Base-by-base conservation (phyloP, 352 stramenopile genomes). In the Phytophthora podocarpi region DNA sequence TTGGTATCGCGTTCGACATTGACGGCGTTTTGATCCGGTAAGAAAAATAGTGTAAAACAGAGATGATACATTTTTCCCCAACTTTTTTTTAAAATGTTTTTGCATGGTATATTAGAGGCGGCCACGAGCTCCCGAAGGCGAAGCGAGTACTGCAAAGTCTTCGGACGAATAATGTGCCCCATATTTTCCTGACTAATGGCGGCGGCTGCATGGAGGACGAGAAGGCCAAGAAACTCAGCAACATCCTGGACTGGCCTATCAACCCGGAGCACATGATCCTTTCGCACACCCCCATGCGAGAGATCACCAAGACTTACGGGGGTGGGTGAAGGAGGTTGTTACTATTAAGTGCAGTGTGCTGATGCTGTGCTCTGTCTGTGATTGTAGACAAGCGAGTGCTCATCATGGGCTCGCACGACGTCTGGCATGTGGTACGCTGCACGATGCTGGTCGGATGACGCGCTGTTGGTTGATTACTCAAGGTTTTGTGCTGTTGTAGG, bases 141-240 rank as follows among this genome's bases (percentile, higher is more conserved):
- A 70, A 71, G 21, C 74, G 82, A 11, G 75, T 91, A 40, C 72
- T 97, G 37, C 48, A 84, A 37, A 89, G 78, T 18, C 70, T 97
- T 24, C 64, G 78, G 1, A 47, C 54, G 24, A 68, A 87, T 28
- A 66, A 77, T 32, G 82, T 97, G 18, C 90, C 90, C 15, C 89
- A 95, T 53, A 88, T 97, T 21, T 97, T 96, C 67, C 60, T 97
- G 37, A 97, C 91, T 11, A 97, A 97, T 46, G 89, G 89, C 26
- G 87, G 88, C 2, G 84, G 91, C 12, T 96, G 88, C 59, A 87
- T 94, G 70, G 91, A 97, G 59, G 69, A 78, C 16, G 67, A 80
- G 12, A 97, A 97, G 67, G 89, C 91, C n/a, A 63, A 70, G 24
- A 90, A 81, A 8, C 59, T 97, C 6, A 82, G 83, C 23, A 67